Evolutionary conservation across 306 rosid genomes (phyloP).

Genomic region (Vigna radiata): DNA sequence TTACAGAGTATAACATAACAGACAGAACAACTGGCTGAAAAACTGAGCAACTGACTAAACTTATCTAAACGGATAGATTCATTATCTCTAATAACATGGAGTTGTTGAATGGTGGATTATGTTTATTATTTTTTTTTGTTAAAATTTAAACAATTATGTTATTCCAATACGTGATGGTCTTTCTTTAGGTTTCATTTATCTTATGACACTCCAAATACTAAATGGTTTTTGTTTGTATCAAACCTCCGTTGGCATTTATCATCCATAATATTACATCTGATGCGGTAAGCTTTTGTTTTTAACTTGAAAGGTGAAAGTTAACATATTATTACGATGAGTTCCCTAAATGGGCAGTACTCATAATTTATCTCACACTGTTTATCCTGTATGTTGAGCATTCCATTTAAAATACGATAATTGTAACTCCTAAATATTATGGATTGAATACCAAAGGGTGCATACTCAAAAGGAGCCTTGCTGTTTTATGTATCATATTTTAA

Average conservation of each 20-base stretch:
- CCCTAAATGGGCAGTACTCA: constrained; percentile 4
- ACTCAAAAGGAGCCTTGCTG: not conserved
- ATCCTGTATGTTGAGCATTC: constrained; percentile 7
- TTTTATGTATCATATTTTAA: not conserved
- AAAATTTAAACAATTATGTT: constrained; percentile 5
- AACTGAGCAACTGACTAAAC: no score
- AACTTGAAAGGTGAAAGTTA: constrained; percentile 9
- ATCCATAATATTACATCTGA: constrained; percentile 3
- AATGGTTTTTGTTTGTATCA: constrained; percentile 12
- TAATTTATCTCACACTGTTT: constrained; percentile 1
- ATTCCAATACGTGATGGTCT: not conserved
- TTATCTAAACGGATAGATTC: no score
- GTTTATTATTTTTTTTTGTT: not conserved
- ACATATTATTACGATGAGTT: constrained; percentile 13
- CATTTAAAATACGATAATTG: not conserved
- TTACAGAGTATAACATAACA: no score
- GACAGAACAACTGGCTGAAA: no score
- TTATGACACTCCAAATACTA: not conserved
- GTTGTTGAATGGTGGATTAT: not conserved
- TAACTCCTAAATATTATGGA: constrained; percentile 1
- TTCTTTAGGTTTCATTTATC: constrained; percentile 8
- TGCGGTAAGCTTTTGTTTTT: not conserved
- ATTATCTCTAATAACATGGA: not conserved
- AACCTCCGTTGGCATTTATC: not conserved
- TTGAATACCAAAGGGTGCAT: not conserved